These are phyloP conservation scores for Nakazawaea wyomingensis DNA, from an alignment of 805 yeast genomes.

Conservation along the genomic window DNA sequence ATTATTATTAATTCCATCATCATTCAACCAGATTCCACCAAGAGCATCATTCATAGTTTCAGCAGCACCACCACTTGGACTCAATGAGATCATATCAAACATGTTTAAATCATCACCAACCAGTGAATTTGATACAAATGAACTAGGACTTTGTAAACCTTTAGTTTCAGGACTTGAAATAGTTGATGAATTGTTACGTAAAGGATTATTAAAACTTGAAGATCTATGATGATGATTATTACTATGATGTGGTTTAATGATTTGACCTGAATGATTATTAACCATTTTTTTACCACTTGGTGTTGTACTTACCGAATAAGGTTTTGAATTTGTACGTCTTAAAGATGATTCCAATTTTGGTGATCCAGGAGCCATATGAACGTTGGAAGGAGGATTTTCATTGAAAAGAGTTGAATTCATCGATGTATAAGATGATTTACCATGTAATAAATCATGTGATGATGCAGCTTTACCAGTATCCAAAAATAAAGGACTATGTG, in stretches of 20 bases:
- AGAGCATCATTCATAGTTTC: not conserved
- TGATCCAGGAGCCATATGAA: conserved; percentile 5
- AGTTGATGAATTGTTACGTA: not conserved
- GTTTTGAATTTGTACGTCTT: conserved; percentile 10
- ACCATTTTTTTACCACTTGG: conserved; percentile 8
- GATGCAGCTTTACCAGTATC: conserved; percentile 11
- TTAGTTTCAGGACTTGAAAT: conserved; percentile 3
- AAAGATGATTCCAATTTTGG: conserved; percentile 8
- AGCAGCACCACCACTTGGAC: conserved; percentile 2
- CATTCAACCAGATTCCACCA: not conserved
- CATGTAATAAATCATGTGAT: conserved; percentile 8
- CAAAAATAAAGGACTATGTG: conserved; percentile 6
- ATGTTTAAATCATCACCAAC: conserved; percentile 8
- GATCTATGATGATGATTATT: conserved; percentile 6
- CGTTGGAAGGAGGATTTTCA: conserved; percentile 11
- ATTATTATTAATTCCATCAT: too few species aligned
- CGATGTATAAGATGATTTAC: conserved; percentile 1
- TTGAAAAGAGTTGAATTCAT: conserved; percentile 5
- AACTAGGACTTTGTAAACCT: conserved; percentile 8
- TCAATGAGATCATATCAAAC: conserved; percentile 12
- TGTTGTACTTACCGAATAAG: conserved; percentile 6
- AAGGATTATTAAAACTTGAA: conserved; percentile 2
- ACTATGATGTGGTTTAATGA: conserved; percentile 10
- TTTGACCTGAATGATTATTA: conserved; percentile 9
- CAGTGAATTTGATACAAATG: not conserved